These are phyloP conservation scores for Fonsecaea erecta DNA, from an alignment of 2,329 filamentous ascomycete genomes.

Conservation along the genomic window DNA sequence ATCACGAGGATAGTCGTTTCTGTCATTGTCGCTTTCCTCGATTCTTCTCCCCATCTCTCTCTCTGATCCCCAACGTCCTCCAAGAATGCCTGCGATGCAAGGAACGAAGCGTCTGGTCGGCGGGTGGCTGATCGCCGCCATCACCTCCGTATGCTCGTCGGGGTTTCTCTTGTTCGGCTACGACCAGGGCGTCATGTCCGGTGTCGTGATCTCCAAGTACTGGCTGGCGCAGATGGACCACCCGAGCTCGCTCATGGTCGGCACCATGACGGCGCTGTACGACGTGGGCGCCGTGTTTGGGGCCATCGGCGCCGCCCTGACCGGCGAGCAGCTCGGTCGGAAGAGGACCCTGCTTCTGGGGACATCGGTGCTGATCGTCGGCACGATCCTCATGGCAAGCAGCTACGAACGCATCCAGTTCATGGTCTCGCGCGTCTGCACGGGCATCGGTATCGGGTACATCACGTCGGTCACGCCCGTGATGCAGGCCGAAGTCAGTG, in stretches of 20 bases:
- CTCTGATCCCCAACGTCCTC: neutral
- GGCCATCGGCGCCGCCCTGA: constrained; percentile 55
- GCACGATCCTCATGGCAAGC: constrained; percentile 46
- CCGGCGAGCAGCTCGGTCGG: constrained; percentile 46
- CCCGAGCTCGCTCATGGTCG: constrained; percentile 40
- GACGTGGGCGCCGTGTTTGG: constrained; percentile 58
- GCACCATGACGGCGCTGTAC: constrained; percentile 45
- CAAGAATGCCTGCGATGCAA: neutral
- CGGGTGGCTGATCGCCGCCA: constrained; percentile 11
- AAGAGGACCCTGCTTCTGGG: constrained; percentile 60
- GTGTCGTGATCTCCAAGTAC: constrained; percentile 69
- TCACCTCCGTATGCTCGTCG: constrained; percentile 24
- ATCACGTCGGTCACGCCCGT: constrained; percentile 34
- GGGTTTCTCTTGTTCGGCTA: constrained; percentile 34
- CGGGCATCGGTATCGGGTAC: constrained; percentile 19
- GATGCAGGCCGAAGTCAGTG: constrained; percentile 47
- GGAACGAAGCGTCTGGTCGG: constrained; percentile 5
- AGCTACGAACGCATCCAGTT: constrained; percentile 36
- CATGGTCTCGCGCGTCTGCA: constrained; percentile 22
- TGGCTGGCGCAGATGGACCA: constrained; percentile 61
- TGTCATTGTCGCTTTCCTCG: neutral
- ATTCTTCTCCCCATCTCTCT: neutral
- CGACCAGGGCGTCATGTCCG: constrained; percentile 67
- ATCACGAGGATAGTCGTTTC: neutral
- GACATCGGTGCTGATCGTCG: constrained; percentile 56